A percentile compares a stretch with the other conserved stretches of the same genome.
Conservation (phyloP, 2,329 filamentous ascomycete species). For the Xylaria digitata region DNA sequence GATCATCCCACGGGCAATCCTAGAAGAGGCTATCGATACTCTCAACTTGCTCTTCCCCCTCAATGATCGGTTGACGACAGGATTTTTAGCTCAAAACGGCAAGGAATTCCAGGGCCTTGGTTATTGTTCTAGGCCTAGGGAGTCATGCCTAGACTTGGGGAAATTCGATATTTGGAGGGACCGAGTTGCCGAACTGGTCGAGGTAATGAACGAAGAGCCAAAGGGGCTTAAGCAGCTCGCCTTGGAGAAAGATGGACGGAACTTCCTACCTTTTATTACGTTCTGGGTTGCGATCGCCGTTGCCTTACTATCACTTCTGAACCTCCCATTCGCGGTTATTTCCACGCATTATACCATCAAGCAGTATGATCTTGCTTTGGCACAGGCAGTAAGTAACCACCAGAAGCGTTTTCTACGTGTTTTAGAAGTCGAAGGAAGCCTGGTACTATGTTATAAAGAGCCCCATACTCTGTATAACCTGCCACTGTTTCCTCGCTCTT, state of each 20-base stretch:
- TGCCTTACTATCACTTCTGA: constrained; percentile 26
- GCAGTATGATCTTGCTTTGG: constrained; percentile 31
- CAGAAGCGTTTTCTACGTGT: background rate
- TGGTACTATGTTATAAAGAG: background rate
- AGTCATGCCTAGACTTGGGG: constrained; percentile 26
- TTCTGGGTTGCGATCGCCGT: constrained; percentile 33
- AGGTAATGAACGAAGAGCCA: constrained; percentile 37
- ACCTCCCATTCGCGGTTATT: constrained; percentile 26
- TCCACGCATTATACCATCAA: constrained; percentile 31
- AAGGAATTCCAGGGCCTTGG: constrained; percentile 36
- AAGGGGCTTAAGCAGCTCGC: constrained; percentile 29
- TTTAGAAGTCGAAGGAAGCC: background rate
- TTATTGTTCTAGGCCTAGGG: constrained; percentile 31
- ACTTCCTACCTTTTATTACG: constrained; percentile 30
- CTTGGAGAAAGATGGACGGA: constrained; percentile 31
- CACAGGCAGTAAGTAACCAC: constrained; percentile 26
- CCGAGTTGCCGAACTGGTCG: constrained; percentile 26
- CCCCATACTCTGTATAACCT: too few species aligned
- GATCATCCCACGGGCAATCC: constrained; percentile 31
- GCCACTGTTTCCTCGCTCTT: background rate
- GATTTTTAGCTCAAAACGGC: constrained; percentile 31
- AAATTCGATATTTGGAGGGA: constrained; percentile 32
- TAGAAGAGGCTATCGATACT: constrained; percentile 42
- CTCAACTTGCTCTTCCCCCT: constrained; percentile 42
- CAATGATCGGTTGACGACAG: constrained; percentile 31